These are phyloP conservation scores for Vitellaria paradoxa DNA, from an alignment of 179 eudicot genomes.

Conservation along the genomic window DNA sequence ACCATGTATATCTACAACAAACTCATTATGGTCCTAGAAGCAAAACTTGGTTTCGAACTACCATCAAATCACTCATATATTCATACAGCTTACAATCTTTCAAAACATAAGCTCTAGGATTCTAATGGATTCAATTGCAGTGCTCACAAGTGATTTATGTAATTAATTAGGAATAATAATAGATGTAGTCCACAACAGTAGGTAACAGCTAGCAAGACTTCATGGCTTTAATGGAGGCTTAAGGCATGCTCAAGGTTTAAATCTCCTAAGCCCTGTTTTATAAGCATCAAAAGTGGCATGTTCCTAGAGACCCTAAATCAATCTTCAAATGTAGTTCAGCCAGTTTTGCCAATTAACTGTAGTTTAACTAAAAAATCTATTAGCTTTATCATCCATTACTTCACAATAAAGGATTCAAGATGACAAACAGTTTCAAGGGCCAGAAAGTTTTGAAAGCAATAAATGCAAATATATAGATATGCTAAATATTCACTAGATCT, in stretches of 20 bases:
- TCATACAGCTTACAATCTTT: slow-evolving; percentile 4
- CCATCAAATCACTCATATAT: not conserved
- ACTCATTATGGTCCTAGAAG: not conserved
- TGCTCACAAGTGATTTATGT: not conserved
- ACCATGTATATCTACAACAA: not conserved
- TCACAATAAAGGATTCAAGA: no score
- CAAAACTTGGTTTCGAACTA: not conserved
- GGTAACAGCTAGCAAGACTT: not conserved
- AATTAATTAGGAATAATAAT: not conserved
- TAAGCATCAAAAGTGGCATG: not conserved
- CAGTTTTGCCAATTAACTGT: no score
- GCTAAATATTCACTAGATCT: no score
- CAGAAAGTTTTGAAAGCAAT: no score
- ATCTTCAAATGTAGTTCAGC: not conserved
- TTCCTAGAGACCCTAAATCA: not conserved
- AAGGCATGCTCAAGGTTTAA: not conserved
- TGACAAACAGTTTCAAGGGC: no score
- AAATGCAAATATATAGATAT: no score
- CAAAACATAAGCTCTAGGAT: not conserved
- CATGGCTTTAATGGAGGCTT: not conserved
- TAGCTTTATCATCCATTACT: no score
- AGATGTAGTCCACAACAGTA: not conserved
- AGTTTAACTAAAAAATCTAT: no score
- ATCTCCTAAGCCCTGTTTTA: not conserved
- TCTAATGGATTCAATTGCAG: not conserved